Base-by-base conservation (phyloP, 2,329 filamentous ascomycete genomes). In the Saccharata proteae region DNA sequence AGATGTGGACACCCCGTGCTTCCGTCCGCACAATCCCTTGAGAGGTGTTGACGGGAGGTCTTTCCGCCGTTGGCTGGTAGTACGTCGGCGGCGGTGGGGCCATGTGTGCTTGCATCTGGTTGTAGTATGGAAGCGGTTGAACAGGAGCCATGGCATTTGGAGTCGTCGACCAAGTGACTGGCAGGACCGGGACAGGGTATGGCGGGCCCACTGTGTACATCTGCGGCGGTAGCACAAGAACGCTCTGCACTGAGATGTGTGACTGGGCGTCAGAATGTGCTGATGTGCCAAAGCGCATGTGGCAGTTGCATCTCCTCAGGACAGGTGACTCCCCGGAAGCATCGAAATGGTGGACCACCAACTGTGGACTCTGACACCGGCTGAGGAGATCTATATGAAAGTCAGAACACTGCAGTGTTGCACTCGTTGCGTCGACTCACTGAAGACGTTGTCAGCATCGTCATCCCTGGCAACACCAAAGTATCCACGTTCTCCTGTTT, bases 21-120 rank as follows among this genome's bases (percentile, higher is more conserved):
- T 58, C 54, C 6, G 53, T 57, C 16, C 51, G 37, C 13, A 53
- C 40, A 11, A 47, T 49, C 6, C 54, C 52, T n/a, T 45, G 39
- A n/a, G 40, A 41, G n/a, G 53, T 37, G 26, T 57, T 58, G 16
- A 58, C 51, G 8, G 51, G 49, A 26, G 57, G 44, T 3, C 53
- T 52, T 16, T 39, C 45, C 11, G 43, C 41, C 35, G 40, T 55
- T 16, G 45, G 40, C 16, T 46, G 48, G 37, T 54, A 56, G 43
- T 15, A 36, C 21, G n/a, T 33, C 15, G 19, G 26, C 3, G 23
- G 26, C 11, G 29, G 15, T 15, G 23, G n/a, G 11, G 18, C 23
- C 13, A 33, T 14, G 4, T 34, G 12, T 29, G 42, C 8, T 10
- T 21, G 8, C 17, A 17, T 14, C 40, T 41, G 27, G 50, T 49